Conservation (phyloP, 371 early-diverging fungal species). For the Circinella minor region DNA sequence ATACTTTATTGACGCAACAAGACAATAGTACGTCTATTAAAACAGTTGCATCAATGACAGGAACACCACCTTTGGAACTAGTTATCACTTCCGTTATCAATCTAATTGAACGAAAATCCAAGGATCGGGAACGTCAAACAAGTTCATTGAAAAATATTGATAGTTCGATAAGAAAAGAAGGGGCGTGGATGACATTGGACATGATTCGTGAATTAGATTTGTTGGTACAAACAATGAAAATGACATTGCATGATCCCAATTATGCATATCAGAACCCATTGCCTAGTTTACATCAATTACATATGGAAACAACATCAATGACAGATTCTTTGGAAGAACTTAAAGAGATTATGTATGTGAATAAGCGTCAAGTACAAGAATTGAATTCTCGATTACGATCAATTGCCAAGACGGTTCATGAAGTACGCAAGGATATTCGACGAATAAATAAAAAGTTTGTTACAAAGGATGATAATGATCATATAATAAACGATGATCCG, state of each 20-base stretch:
- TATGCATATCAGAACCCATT: slow-evolving; percentile 51
- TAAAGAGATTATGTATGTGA: slow-evolving; percentile 58
- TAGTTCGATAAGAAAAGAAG: slow-evolving; percentile 43
- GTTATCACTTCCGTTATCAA: slow-evolving; percentile 50
- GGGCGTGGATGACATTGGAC: slow-evolving; percentile 43
- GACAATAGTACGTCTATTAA: too few relatives aligned
- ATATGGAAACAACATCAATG: slow-evolving; percentile 46
- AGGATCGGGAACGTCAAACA: slow-evolving; percentile 55
- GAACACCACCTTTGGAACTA: slow-evolving; percentile 48
- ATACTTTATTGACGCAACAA: slow-evolving; percentile 32
- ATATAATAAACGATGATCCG: slow-evolving; percentile 39
- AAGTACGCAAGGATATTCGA: slow-evolving; percentile 56
- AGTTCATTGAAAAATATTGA: slow-evolving; percentile 45
- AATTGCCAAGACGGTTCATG: slow-evolving; percentile 58
- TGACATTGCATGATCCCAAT: slow-evolving; percentile 39
- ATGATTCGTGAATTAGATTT: slow-evolving; percentile 41
- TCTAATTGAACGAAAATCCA: slow-evolving; percentile 43
- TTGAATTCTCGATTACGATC: slow-evolving; percentile 48
- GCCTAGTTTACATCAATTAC: slow-evolving; percentile 38
- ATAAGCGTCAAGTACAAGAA: slow-evolving; percentile 55
- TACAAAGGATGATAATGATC: slow-evolving; percentile 39
- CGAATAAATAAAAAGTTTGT: slow-evolving; percentile 45
- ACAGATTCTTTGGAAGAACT: slow-evolving; percentile 54
- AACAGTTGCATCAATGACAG: too few relatives aligned
- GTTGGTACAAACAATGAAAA: slow-evolving; percentile 34